Base-by-base conservation (phyloP, 352 stramenopile genomes). In the Globisporangium echinulatum region DNA sequence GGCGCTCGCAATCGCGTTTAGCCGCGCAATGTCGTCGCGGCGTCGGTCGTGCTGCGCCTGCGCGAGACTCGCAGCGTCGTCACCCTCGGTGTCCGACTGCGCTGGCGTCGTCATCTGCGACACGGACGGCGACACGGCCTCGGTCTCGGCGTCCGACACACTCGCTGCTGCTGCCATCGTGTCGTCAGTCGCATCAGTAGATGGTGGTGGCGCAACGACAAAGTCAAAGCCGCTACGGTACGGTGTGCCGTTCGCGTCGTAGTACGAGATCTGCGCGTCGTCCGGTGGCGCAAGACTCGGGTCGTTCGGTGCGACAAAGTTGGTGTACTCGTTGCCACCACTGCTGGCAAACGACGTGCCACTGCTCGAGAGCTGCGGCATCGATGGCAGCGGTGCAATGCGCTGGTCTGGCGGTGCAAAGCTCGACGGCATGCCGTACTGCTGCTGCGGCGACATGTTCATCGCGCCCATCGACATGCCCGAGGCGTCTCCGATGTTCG, bases 101-200 rank as follows among this genome's bases (percentile, higher is more conserved):
- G 67, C 67, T 49, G 81, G 81, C 47, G 79, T 91, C 9, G 75
- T 91, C 59, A 81, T 59, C 64, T 91, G 81, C 15, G 81, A 91
- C 9, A 88, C 72, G 5, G 81, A 85, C 7, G 69, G 71, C 10
- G 70, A 78, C 39, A 74, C 79, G 9, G 67, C 64, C 38, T 89
- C 77, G 4, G 80, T 90, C 53, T 90, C 77, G n/a, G 78, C 72
- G 56, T 86, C 76, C 7, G 71, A 72, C 48, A 85, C 62, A 2
- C 55, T 59, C 37, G 51, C 14, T 33, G 38, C 42, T 14, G 50
- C 49, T 14, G 13, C 57, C 58, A 54, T 15, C 48, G 38, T 14
- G 36, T 46, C 47, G 25, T 39, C 17, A 25, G 43, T 53, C 4
- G 52, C 56, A 49, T 7, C 11, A 14, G 13, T 56, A 4, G 52